Conservation (phyloP, 306 rosid species). For the Rosa lucieae region DNA sequence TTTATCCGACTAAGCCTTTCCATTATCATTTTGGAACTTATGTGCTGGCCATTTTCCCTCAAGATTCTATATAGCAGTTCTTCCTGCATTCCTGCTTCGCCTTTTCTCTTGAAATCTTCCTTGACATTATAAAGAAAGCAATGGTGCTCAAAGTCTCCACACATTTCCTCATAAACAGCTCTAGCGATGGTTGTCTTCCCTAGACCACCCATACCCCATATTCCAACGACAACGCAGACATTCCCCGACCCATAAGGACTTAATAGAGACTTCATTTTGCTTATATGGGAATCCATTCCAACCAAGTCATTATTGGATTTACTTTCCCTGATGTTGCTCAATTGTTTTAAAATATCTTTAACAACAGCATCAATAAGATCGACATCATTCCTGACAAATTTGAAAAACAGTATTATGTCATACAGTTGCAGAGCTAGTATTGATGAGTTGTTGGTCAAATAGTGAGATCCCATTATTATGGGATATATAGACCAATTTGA, state of each 20-base stretch:
- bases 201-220: constrained; percentile 38
- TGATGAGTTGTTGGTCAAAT: background rate
- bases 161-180: constrained; percentile 11
- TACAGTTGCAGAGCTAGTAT: background rate
- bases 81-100: constrained; percentile 11
- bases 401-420: background rate
- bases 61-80: constrained; percentile 11
- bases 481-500: background rate
- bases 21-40: background rate
- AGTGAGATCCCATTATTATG: no score
- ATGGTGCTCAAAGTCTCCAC: background rate
- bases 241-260: background rate
- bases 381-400: background rate
- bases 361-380: background rate
- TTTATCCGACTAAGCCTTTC: background rate
- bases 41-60: background rate
- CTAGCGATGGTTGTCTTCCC: background rate
- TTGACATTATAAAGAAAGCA: constrained; percentile 27
- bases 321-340: background rate
- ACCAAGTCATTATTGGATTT: constrained; percentile 7
- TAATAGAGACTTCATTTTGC: background rate
- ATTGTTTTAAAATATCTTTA: background rate
- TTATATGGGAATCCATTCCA: background rate
- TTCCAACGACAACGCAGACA: constrained; percentile 18
- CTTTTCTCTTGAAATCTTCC: constrained; percentile 3